Evolutionary conservation across 768 basidiomycete genomes (phyloP), one percentile per base, ranked within the genome.

Genomic region (Mycena maculata): DNA sequence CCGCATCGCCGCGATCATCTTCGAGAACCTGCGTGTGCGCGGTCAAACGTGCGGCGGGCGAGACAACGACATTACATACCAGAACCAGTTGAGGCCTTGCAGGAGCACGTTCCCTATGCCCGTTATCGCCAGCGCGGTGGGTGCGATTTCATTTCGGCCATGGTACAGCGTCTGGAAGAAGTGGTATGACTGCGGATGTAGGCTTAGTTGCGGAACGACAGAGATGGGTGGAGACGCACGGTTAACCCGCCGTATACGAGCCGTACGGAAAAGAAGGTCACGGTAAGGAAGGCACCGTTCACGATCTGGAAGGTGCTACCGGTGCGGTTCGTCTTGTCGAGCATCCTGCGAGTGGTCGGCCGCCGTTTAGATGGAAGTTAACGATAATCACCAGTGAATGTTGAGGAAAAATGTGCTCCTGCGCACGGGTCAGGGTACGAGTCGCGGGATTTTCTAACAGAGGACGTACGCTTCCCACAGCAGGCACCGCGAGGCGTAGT

Each of bases 361-460:
- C 23, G 50, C 25, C 57, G 27, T 31, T 11, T 5, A 44, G 30
- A 60, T 38, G 31, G 6, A 16, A 27, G 41, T 22, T 38, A 25
- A 13, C 38, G 3, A 9, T 12, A 76, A 82, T 66, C 70, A 94
- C 94, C 94, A 95, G 68, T 96, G 93, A 60, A 93, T 88, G 72
- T 97, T 92, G 68, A 97, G 82, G 79, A 96, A 95, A 63, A 95
- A 87, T 0, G 95, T 96, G 80, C 90, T 92, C 80, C 89, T 90
- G 65, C 20, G 47, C 36, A 38, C 0, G 44, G 18, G 54, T 49
- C 20, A 49, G 8, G 22, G 72, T 36, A 71, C 63, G 39, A 60
- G 31, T 33, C 20, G 45, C 12, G 71, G 30, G 15, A 13, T 45
- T 20, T 36, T 36, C 8, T 36, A 27, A 50, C 23, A 23, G 39